Percentiles rank a stretch among this genome's conserved stretches.
phyloP scores from a whole-genome alignment of 2,329 filamentous ascomycete genomes.

The Akanthomyces uredinophilus region DNA sequence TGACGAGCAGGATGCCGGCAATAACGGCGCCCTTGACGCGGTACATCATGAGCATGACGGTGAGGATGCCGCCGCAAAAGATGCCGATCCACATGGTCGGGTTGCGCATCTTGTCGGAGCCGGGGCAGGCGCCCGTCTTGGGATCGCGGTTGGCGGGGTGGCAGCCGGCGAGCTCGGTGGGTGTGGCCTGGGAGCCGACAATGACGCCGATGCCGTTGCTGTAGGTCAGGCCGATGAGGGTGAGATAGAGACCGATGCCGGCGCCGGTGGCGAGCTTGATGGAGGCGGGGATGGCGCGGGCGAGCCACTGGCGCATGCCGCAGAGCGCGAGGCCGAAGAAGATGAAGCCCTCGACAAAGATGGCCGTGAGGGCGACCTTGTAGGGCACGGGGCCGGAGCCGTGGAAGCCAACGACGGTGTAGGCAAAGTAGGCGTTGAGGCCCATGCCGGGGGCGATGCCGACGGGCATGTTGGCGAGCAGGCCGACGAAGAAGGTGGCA shows the following conservation, averaged over 20 bases:
- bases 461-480: conserved; percentile 66
- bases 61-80: conserved; percentile 78
- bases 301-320: conserved; percentile 83
- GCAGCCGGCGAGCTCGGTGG: conserved; percentile 72
- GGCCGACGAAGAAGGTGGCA: conserved; percentile 76
- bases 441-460: conserved; percentile 46
- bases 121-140: conserved; percentile 53
- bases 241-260: conserved; percentile 79
- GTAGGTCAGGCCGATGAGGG: conserved; percentile 71
- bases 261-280: conserved; percentile 85
- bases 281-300: conserved; percentile 72
- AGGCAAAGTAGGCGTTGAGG: conserved; percentile 83
- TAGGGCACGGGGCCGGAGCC: conserved; percentile 71
- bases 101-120: conserved; percentile 68
- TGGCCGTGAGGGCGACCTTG: conserved; percentile 71
- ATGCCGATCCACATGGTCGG: conserved; percentile 85
- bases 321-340: conserved; percentile 76
- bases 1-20: conserved; percentile 74
- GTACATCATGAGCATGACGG: conserved; percentile 76
- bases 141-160: conserved; percentile 34
- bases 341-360: conserved; percentile 83
- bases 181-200: conserved; percentile 62
- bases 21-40: conserved; percentile 85
- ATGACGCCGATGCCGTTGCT: conserved; percentile 77
- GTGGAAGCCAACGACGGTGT: conserved; percentile 68